Percentiles rank a stretch among this genome's conserved stretches.
Conservation (phyloP, 176 grass and related monocot species). For the Bothriochloa decipiens region DNA sequence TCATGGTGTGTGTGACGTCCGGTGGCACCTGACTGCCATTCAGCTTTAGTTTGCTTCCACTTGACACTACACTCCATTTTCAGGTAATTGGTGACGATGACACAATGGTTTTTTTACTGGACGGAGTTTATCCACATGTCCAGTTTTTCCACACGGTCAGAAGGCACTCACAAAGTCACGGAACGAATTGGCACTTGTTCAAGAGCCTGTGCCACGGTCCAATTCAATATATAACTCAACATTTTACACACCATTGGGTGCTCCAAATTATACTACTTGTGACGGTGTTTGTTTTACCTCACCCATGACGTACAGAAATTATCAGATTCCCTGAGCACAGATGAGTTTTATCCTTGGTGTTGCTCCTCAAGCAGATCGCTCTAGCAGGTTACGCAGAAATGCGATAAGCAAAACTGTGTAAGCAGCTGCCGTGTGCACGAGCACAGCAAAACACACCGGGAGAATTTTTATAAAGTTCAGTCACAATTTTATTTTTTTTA, state of each 20-base stretch:
- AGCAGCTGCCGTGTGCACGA: neutral
- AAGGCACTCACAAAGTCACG: neutral
- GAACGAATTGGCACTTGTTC: neutral
- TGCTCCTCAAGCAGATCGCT: neutral
- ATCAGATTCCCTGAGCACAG: neutral
- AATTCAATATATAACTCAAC: neutral
- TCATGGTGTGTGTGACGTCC: constrained; percentile 5
- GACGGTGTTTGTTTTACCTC: neutral
- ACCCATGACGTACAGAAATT: neutral
- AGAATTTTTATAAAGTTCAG: no score
- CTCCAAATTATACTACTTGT: neutral
- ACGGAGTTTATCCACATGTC: constrained; percentile 28
- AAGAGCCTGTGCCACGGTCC: neutral
- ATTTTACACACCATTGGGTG: neutral
- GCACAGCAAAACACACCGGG: no score
- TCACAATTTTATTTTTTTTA: no score
- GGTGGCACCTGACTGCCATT: constrained; percentile 2
- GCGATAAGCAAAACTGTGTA: neutral
- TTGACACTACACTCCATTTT: neutral
- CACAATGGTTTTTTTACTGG: neutral
- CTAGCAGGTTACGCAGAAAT: neutral
- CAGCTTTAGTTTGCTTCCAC: constrained; percentile 7
- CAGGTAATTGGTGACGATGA: neutral
- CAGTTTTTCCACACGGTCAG: constrained; percentile 35
- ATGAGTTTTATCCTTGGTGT: neutral